phyloP scores from a whole-genome alignment of 2,329 filamentous ascomycete species.

The Exophiala sp. region DNA sequence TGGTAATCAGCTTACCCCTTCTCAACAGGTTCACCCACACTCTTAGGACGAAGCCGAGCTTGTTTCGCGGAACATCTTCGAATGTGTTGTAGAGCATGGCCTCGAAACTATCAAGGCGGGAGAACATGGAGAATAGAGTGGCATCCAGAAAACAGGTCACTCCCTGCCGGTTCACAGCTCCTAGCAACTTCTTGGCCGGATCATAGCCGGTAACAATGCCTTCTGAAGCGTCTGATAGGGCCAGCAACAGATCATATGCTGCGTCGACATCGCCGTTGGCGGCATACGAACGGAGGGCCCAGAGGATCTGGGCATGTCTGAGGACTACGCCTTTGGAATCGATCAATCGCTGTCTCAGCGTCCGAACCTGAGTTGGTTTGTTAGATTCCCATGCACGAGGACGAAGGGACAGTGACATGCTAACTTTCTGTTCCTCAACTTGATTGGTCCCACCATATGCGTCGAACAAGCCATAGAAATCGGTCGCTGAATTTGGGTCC shows the following conservation, averaged over 20 bases:
- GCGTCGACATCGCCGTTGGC: slow-evolving; percentile 68
- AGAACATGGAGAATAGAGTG: slow-evolving; percentile 93
- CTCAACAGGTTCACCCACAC: slow-evolving; percentile 93
- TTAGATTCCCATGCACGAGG: neutral
- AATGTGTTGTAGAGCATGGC: slow-evolving; percentile 82
- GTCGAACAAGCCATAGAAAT: slow-evolving; percentile 28
- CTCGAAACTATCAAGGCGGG: slow-evolving; percentile 83
- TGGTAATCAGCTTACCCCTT: slow-evolving; percentile 77
- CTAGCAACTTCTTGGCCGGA: slow-evolving; percentile 67
- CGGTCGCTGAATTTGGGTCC: slow-evolving; percentile 20
- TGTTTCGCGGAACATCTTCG: slow-evolving; percentile 67
- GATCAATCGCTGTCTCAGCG: slow-evolving; percentile 51
- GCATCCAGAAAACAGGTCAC: slow-evolving; percentile 96
- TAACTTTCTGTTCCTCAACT: slow-evolving; percentile 25
- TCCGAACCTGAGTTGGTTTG: slow-evolving; percentile 44
- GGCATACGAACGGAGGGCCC: slow-evolving; percentile 60
- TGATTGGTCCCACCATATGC: slow-evolving; percentile 9
- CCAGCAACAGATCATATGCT: slow-evolving; percentile 70
- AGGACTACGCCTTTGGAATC: slow-evolving; percentile 53
- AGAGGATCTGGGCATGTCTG: slow-evolving; percentile 60
- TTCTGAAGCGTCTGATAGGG: slow-evolving; percentile 77
- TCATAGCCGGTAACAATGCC: slow-evolving; percentile 75
- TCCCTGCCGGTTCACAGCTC: slow-evolving; percentile 77
- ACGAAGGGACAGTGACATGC: neutral
- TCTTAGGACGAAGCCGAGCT: slow-evolving; percentile 72